Evolutionary conservation across 2,329 filamentous ascomycete genomes (phyloP).

Genomic region (Geosmithia morbida): DNA sequence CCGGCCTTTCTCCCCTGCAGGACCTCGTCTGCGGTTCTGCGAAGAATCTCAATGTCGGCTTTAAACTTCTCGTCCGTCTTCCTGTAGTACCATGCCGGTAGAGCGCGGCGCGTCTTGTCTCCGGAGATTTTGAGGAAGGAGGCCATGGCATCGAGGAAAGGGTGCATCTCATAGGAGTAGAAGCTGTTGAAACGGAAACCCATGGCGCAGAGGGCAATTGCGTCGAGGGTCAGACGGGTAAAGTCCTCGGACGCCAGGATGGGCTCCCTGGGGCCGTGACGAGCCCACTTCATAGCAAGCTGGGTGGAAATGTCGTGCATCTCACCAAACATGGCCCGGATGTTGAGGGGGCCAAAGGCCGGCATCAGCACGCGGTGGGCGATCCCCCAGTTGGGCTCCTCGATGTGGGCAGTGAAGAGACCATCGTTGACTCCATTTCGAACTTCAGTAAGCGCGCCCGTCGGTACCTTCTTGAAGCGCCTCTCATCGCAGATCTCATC

Average conservation of each 20-base stretch:
- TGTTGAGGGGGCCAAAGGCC: conserved; percentile 54
- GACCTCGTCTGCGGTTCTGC: conserved; percentile 37
- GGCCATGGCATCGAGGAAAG: conserved; percentile 53
- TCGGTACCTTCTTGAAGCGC: conserved; percentile 46
- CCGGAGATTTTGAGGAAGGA: conserved; percentile 41
- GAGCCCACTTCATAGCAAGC: conserved; percentile 53
- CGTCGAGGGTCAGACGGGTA: conserved; percentile 59
- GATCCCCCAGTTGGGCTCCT: conserved; percentile 42
- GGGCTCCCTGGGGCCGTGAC: conserved; percentile 39
- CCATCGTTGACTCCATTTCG: conserved; percentile 48
- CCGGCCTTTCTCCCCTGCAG: conserved; percentile 37
- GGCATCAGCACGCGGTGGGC: conserved; percentile 53
- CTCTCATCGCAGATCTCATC: conserved; percentile 52
- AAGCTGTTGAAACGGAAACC: conserved; percentile 62
- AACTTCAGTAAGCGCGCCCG: conserved; percentile 35
- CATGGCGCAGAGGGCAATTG: conserved; percentile 58
- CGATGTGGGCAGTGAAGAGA: conserved; percentile 37
- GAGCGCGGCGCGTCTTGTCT: conserved; percentile 27
- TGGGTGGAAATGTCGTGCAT: conserved; percentile 56
- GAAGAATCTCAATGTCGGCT: conserved; percentile 34
- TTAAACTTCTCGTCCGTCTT: conserved; percentile 27
- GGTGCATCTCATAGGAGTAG: conserved; percentile 54
- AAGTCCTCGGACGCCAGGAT: conserved; percentile 54
- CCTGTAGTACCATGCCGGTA: conserved; percentile 30
- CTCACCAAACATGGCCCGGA: conserved; percentile 53